Percentiles rank a stretch among this genome's conserved stretches.
Conservation (phyloP, 176 grass and related monocot species). For the Oryza glaberrima region DNA sequence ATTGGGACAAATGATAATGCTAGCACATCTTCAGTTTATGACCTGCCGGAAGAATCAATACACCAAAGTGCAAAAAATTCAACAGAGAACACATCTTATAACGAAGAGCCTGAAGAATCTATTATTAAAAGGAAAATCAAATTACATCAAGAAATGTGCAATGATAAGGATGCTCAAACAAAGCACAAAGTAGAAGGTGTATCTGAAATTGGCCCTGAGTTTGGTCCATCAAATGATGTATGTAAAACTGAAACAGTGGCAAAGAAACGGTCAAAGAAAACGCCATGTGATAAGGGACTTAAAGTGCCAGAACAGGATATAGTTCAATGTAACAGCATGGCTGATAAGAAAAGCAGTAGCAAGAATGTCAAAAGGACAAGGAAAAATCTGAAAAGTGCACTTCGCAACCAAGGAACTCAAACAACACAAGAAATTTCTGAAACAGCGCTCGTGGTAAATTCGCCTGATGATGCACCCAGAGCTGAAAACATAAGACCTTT, state of each 20-base stretch:
- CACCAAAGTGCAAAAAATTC: background rate
- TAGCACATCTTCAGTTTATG: background rate
- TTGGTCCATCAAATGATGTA: slow-evolving; percentile 32
- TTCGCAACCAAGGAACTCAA: slow-evolving; percentile 15
- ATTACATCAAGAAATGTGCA: slow-evolving; percentile 27
- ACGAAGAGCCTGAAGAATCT: slow-evolving; percentile 27
- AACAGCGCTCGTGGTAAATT: background rate
- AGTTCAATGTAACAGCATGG: slow-evolving; percentile 13
- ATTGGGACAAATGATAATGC: background rate
- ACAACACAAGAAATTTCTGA: slow-evolving; percentile 32
- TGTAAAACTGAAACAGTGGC: slow-evolving; percentile 14
- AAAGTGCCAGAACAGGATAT: slow-evolving; percentile 11
- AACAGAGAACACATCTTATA: background rate
- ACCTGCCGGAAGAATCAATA: slow-evolving; percentile 23
- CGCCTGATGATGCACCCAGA: slow-evolving; percentile 13
- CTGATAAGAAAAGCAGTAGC: slow-evolving; percentile 19
- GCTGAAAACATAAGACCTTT: slow-evolving; percentile 24
- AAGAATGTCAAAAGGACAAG: slow-evolving; percentile 24
- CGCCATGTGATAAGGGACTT: slow-evolving; percentile 8
- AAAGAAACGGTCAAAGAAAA: slow-evolving; percentile 35
- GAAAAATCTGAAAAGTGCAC: slow-evolving; percentile 20
- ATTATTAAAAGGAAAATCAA: slow-evolving; percentile 14
- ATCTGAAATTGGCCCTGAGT: slow-evolving; percentile 20
- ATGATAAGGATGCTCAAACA: slow-evolving; percentile 20
- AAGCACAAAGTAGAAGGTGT: slow-evolving; percentile 21